Conservation (phyloP, 208 protist species). For the Trypanosoma melophagium region DNA sequence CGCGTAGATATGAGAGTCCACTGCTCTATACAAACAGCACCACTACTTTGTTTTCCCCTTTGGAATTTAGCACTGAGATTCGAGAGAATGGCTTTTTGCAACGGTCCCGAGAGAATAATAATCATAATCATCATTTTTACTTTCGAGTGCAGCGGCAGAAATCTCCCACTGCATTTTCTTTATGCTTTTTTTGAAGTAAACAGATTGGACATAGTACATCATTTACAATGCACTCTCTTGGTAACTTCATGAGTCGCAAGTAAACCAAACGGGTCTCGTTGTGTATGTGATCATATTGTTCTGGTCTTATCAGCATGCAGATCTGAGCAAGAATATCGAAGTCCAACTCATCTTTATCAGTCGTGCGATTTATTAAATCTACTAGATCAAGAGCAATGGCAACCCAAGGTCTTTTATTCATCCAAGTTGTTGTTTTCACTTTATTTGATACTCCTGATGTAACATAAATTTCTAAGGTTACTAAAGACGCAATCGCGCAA, state of each 20-base stretch:
- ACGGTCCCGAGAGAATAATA: background rate
- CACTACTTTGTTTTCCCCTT: too few relatives aligned
- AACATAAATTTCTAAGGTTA: background rate
- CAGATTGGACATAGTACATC: constrained; percentile 40
- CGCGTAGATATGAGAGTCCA: too few relatives aligned
- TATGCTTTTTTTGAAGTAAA: constrained; percentile 10
- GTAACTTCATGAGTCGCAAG: constrained; percentile 68
- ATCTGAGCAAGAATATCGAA: constrained; percentile 57
- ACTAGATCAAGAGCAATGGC: constrained; percentile 53
- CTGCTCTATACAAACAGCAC: too few relatives aligned
- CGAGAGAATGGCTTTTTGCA: background rate
- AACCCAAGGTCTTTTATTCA: constrained; percentile 40
- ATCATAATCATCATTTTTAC: too few relatives aligned
- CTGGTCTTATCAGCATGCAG: constrained; percentile 50
- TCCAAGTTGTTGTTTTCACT: constrained; percentile 6
- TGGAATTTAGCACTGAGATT: too few relatives aligned
- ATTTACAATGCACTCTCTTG: constrained; percentile 47
- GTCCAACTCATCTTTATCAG: constrained; percentile 71
- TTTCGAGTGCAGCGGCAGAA: too few relatives aligned
- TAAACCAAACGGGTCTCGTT: constrained; percentile 69
- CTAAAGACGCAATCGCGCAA: constrained; percentile 7
- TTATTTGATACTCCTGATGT: background rate
- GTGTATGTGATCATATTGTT: constrained; percentile 48
- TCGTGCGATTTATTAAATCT: constrained; percentile 66
- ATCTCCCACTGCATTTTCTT: background rate